Conservation (phyloP, 108 stramenopile species). For the Aurantiochytrium sp. region DNA sequence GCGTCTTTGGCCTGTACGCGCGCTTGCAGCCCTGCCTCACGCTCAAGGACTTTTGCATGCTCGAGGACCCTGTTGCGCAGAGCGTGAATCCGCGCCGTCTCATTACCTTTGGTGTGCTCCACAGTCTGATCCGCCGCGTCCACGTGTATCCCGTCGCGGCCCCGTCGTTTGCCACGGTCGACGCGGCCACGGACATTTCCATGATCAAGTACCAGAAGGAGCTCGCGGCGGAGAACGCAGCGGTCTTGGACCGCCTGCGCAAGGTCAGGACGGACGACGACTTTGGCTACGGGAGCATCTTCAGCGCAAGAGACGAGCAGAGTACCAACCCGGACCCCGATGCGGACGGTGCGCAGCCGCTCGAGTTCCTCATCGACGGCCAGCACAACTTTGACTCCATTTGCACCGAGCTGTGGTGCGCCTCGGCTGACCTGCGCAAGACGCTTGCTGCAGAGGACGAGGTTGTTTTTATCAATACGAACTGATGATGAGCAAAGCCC, state of each 20-base stretch:
- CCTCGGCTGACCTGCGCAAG: neutral
- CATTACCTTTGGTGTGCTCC: constrained; percentile 12
- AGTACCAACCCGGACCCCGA: neutral
- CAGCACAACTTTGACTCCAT: neutral
- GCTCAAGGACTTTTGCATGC: neutral
- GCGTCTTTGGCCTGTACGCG: neutral
- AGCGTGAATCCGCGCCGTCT: neutral
- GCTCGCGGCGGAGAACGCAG: too few species aligned
- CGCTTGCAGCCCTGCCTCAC: neutral
- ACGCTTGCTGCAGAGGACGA: neutral
- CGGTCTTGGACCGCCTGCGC: too few species aligned
- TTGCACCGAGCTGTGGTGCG: neutral
- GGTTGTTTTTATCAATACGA: neutral
- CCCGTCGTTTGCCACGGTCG: neutral
- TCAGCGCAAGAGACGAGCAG: neutral
- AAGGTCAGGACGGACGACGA: neutral
- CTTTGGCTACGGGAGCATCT: neutral
- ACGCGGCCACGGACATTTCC: too few species aligned
- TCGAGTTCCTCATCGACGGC: neutral
- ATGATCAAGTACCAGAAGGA: neutral
- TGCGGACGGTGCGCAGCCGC: neutral
- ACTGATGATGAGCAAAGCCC: neutral
- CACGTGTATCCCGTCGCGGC: neutral
- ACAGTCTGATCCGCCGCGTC: neutral
- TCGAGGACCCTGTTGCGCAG: neutral